phyloP scores from a whole-genome alignment of 371 early-diverging fungal genomes.

The Lichtheimia hyalospora region DNA sequence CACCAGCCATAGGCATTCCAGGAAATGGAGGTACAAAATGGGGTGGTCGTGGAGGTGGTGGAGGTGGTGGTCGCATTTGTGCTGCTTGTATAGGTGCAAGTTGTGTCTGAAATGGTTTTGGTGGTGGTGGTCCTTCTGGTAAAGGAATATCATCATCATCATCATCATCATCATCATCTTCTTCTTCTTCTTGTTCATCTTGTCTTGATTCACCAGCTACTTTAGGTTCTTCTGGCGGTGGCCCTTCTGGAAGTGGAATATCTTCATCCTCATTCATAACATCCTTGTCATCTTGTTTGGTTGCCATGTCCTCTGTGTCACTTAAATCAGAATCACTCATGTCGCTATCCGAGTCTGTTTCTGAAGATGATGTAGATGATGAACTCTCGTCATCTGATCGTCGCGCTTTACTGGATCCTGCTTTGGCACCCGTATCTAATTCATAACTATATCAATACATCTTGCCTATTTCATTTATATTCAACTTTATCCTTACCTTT shows the following conservation, averaged over 20 bases:
- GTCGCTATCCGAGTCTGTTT: no score
- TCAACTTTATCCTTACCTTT: constrained; percentile 22
- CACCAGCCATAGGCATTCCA: constrained; percentile 2
- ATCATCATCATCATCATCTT: constrained; percentile 29
- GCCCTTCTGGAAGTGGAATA: constrained; percentile 16
- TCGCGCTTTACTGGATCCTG: background rate
- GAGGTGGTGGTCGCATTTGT: constrained; percentile 19
- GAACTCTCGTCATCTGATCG: background rate
- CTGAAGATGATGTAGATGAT: background rate
- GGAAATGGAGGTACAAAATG: constrained; percentile 3
- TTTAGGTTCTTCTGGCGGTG: constrained; percentile 4
- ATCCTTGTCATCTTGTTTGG: constrained; percentile 7
- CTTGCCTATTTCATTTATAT: background rate
- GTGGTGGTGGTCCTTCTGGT: constrained; percentile 47
- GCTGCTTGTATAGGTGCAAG: constrained; percentile 19
- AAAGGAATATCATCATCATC: constrained; percentile 48
- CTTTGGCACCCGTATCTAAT: constrained; percentile 2
- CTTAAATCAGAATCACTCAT: constrained; percentile 14
- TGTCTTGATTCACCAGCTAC: background rate
- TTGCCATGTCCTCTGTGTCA: constrained; percentile 4
- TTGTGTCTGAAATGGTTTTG: constrained; percentile 33
- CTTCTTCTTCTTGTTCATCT: constrained; percentile 10
- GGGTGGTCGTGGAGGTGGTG: constrained; percentile 10
- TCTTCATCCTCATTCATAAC: constrained; percentile 11
- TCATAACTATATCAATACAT: background rate